These are phyloP conservation scores for Ascodesmis nigricans DNA, from an alignment of 495 filamentous ascomycete species.

Conservation along the genomic window DNA sequence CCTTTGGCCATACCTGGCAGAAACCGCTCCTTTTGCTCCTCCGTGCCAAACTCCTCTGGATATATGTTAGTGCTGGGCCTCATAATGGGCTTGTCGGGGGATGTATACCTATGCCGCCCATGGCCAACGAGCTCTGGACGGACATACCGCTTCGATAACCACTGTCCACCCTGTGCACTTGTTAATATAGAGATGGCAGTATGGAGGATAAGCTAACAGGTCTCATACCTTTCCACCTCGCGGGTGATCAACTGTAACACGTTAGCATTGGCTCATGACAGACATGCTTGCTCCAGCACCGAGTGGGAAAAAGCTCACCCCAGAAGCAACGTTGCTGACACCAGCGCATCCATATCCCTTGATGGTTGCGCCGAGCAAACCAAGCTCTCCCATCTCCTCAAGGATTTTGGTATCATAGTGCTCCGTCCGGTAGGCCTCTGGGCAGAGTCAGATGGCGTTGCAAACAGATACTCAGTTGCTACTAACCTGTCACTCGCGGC, in stretches of 20 bases:
- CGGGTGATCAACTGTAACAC: conserved; percentile 49
- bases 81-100: not conserved
- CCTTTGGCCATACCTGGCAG: conserved; percentile 71
- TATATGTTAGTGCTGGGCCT: not conserved
- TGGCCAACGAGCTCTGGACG: conserved; percentile 81
- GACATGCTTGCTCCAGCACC: too few relatives aligned
- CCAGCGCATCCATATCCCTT: conserved; percentile 90
- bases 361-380: conserved; percentile 76
- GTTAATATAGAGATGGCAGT: too few relatives aligned
- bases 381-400: conserved; percentile 87
- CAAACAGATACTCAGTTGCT: conserved; percentile 9
- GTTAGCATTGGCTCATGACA: not conserved
- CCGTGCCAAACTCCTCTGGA: conserved; percentile 58
- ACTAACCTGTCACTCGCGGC: conserved; percentile 61
- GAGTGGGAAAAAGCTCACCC: conserved; percentile 21
- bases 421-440: conserved; percentile 90
- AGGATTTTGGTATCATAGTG: conserved; percentile 76
- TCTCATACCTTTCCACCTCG: conserved; percentile 59
- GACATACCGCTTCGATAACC: conserved; percentile 93
- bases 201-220: too few relatives aligned
- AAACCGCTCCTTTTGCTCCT: conserved; percentile 75
- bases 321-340: conserved; percentile 70
- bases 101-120: conserved; percentile 53
- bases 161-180: conserved; percentile 65
- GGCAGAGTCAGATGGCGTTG: conserved; percentile 2